Evolutionary conservation across 2,329 filamentous ascomycete genomes (phyloP).

Genomic region (Lomentospora prolificans): DNA sequence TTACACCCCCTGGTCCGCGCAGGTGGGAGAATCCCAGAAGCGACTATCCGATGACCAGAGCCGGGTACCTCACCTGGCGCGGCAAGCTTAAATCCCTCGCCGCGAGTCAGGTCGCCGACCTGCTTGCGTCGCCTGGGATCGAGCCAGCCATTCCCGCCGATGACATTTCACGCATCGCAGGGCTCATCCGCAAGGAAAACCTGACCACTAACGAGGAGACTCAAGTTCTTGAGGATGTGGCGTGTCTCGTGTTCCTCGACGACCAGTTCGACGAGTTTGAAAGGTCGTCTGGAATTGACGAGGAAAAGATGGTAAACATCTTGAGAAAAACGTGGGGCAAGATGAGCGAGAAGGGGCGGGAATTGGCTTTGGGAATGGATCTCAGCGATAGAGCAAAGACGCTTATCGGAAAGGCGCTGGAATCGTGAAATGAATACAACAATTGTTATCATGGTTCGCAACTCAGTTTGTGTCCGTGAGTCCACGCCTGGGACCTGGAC

Average conservation of each 20-base stretch:
- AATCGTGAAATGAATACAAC: constrained; percentile 11
- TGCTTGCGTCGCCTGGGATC: constrained; percentile 31
- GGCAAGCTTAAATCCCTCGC: constrained; percentile 61
- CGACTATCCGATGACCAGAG: constrained; percentile 62
- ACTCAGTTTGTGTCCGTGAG: too few relatives aligned
- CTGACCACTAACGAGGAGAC: constrained; percentile 49
- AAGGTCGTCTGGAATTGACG: constrained; percentile 52
- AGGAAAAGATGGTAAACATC: constrained; percentile 66
- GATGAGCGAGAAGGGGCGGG: constrained; percentile 55
- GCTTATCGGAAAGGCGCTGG: constrained; percentile 55
- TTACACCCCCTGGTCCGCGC: too few relatives aligned
- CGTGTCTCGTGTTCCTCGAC: constrained; percentile 78
- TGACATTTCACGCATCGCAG: constrained; percentile 52
- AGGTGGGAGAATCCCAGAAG: constrained; percentile 71
- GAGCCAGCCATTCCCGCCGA: constrained; percentile 29
- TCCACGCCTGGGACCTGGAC: too few relatives aligned
- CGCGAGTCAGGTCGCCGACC: constrained; percentile 41
- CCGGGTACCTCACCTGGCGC: constrained; percentile 75
- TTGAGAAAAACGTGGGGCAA: constrained; percentile 67
- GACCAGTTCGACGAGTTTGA: constrained; percentile 80
- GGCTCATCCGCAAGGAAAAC: constrained; percentile 71
- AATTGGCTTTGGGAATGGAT: constrained; percentile 55
- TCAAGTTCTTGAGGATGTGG: constrained; percentile 74
- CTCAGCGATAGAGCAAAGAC: constrained; percentile 52
- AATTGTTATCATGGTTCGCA: too few relatives aligned